A percentile compares a stretch with the other conserved stretches of the same genome.
These are phyloP conservation scores for Alternaria ventricosa DNA, from an alignment of 2,329 filamentous ascomycete species.

Conservation along the genomic window DNA sequence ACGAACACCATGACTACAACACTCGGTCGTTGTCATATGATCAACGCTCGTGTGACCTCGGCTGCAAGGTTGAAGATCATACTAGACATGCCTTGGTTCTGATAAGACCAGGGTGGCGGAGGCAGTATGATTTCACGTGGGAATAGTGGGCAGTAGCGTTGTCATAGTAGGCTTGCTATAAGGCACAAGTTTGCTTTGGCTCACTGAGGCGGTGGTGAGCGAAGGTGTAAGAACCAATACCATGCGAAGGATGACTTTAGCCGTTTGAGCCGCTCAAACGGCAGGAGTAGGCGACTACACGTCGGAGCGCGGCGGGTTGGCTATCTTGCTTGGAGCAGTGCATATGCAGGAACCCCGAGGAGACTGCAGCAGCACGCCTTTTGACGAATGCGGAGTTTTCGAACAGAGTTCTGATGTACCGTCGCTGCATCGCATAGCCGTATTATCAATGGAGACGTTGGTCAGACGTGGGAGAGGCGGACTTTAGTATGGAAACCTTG, in stretches of 20 bases:
- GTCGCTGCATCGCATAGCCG: background rate
- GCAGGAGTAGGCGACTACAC: constrained; percentile 16
- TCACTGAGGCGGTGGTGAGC: background rate
- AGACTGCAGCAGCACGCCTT: constrained; percentile 32
- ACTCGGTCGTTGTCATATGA: background rate
- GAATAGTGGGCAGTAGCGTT: background rate
- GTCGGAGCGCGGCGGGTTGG: constrained; percentile 4
- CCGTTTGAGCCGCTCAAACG: constrained; percentile 12
- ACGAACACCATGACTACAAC: background rate
- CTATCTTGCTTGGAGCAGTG: background rate
- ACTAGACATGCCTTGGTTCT: background rate
- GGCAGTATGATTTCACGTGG: background rate
- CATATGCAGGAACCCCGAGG: background rate
- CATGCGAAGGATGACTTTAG: background rate
- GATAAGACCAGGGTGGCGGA: background rate
- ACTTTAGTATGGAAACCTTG: background rate
- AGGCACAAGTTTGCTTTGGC: background rate
- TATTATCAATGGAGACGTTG: background rate
- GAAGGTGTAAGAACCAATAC: background rate
- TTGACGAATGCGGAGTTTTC: background rate
- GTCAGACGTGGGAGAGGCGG: background rate
- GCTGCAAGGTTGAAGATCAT: background rate
- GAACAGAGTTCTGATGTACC: background rate
- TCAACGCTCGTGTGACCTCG: background rate
- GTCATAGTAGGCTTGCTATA: constrained; percentile 1